Conservation (phyloP, 2,329 filamentous ascomycete species). For the Pleomassaria siparia region DNA sequence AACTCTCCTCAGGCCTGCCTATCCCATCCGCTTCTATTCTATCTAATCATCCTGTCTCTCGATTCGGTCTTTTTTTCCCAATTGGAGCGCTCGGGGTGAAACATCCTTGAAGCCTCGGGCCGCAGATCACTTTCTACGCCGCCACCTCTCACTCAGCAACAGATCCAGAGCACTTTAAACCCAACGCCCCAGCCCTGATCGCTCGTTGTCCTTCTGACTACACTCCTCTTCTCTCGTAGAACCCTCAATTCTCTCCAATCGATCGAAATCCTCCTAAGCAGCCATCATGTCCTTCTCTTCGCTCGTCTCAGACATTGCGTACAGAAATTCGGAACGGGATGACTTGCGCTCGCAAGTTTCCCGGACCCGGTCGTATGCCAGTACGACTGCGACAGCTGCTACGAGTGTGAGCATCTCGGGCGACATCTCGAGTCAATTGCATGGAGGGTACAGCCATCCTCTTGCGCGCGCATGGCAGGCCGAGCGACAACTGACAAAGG, state of each 20-base stretch:
- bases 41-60: background rate
- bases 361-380: slow-evolving; percentile 52
- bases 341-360: slow-evolving; percentile 51
- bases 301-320: slow-evolving; percentile 55
- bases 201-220: background rate
- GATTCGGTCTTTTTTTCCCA: background rate
- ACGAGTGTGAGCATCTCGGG: slow-evolving; percentile 56
- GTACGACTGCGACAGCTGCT: slow-evolving; percentile 54
- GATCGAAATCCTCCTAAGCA: background rate
- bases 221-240: slow-evolving; percentile 1
- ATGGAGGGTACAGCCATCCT: slow-evolving; percentile 55
- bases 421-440: slow-evolving; percentile 55
- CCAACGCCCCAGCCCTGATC: slow-evolving; percentile 2
- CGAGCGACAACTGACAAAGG: slow-evolving; percentile 55
- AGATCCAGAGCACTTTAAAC: background rate
- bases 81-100: background rate
- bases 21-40: background rate
- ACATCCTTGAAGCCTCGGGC: slow-evolving; percentile 1
- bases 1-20: background rate
- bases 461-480: slow-evolving; percentile 55
- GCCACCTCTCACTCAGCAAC: slow-evolving; percentile 1
- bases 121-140: background rate
- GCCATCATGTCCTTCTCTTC: slow-evolving; percentile 54
- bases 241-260: background rate
- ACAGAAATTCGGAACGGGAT: slow-evolving; percentile 47